These are phyloP conservation scores for Marasmius tenuissimus DNA, from an alignment of 1,284 basidiomycete genomes.

Conservation along the genomic window DNA sequence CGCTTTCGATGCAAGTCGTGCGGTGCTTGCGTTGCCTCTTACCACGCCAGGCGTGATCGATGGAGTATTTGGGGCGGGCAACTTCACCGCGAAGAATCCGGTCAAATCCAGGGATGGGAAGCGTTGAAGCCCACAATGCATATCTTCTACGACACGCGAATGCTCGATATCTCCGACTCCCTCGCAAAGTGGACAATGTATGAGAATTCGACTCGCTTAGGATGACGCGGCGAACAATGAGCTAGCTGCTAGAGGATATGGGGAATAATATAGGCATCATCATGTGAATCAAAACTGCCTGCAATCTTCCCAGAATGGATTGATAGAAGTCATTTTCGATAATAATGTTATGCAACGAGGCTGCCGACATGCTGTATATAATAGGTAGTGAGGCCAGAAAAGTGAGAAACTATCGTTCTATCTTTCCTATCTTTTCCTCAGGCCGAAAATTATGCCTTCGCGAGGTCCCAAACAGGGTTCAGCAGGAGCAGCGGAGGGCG, in stretches of 20 bases:
- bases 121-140: slow-evolving; percentile 56
- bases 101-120: slow-evolving; percentile 50
- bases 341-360: slow-evolving; percentile 1
- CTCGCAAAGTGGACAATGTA: slow-evolving; percentile 67
- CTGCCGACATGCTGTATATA: background rate
- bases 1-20: slow-evolving; percentile 61
- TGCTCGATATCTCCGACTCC: slow-evolving; percentile 54
- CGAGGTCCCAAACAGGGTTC: background rate
- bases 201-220: slow-evolving; percentile 38
- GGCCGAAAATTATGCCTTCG: background rate
- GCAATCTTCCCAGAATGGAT: background rate
- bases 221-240: background rate
- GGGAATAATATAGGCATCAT: background rate
- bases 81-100: slow-evolving; percentile 48
- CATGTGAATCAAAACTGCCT: background rate
- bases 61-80: slow-evolving; percentile 58
- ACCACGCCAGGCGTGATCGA: slow-evolving; percentile 43
- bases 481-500: background rate
- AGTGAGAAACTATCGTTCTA: background rate
- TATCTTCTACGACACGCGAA: slow-evolving; percentile 62
- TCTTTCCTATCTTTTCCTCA: background rate
- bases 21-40: slow-evolving; percentile 49
- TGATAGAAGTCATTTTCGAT: slow-evolving; percentile 3
- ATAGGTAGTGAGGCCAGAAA: background rate
- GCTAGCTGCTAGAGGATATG: background rate